Conservation (phyloP, 176 grass and related monocot species). For the Avena atlantica region DNA sequence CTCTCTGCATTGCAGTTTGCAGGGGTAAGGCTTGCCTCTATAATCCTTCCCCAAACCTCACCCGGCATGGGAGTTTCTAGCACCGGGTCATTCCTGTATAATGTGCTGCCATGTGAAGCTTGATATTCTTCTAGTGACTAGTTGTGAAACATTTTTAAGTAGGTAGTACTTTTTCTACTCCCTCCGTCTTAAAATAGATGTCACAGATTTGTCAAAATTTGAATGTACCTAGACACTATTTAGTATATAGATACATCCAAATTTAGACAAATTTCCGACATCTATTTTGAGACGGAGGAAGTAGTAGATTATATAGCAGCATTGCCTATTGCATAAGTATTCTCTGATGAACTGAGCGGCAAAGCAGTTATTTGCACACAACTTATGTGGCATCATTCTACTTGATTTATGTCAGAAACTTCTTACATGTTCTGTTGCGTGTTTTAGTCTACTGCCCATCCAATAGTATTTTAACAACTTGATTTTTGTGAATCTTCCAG, state of each 20-base stretch:
- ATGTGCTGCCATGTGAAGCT: background rate
- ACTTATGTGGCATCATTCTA: constrained; percentile 24
- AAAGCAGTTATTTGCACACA: background rate
- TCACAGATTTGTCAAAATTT: too few species aligned
- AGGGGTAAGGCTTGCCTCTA: too few species aligned
- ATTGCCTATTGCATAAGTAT: background rate
- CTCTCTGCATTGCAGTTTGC: too few species aligned
- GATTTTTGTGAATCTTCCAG: constrained; percentile 52
- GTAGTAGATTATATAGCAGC: constrained; percentile 16
- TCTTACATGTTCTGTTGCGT: constrained; percentile 17
- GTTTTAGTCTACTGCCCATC: constrained; percentile 30
- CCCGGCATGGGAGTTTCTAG: too few species aligned
- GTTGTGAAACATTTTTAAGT: background rate
- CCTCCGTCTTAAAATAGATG: too few species aligned
- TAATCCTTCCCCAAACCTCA: too few species aligned
- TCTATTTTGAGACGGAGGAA: too few species aligned
- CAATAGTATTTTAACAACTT: constrained; percentile 30
- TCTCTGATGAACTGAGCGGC: constrained; percentile 15
- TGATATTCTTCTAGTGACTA: constrained; percentile 17
- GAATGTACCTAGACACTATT: too few species aligned
- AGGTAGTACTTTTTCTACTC: constrained; percentile 1
- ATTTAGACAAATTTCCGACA: too few species aligned
- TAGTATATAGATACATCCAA: too few species aligned
- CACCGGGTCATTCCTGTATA: too few species aligned
- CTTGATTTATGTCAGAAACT: constrained; percentile 15